Evolutionary conservation across 345 rosid genomes (phyloP).

Genomic region (Aurinia saxatilis): DNA sequence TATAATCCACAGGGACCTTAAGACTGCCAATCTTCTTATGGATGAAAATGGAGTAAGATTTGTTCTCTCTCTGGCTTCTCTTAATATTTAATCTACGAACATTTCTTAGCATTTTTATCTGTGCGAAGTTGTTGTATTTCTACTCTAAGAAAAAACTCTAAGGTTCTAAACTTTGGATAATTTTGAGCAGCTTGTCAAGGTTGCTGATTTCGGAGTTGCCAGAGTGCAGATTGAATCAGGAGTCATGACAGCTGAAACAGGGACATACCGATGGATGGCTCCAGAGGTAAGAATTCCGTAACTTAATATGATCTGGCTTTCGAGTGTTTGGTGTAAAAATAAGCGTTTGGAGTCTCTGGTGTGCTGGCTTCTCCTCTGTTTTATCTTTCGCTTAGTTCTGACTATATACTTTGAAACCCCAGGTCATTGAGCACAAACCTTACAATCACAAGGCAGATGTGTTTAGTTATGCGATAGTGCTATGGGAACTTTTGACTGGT

Average conservation of each 20-base stretch:
- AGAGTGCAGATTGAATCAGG: constrained; percentile 91
- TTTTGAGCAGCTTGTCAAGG: constrained; percentile 76
- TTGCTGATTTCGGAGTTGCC: constrained; percentile 98
- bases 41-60: constrained; percentile 90
- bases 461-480: constrained; percentile 82
- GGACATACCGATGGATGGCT: constrained; percentile 99
- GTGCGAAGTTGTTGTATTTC: background rate
- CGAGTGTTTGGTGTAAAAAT: background rate
- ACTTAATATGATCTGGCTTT: background rate
- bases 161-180: background rate
- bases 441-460: constrained; percentile 90
- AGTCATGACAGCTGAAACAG: constrained; percentile 97
- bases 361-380: background rate
- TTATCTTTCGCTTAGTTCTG: background rate
- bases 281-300: constrained; percentile 62
- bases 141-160: background rate
- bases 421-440: constrained; percentile 95
- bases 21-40: constrained; percentile 96
- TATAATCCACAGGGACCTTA: constrained; percentile 93
- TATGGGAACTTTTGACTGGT: constrained; percentile 97
- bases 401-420: constrained; percentile 24
- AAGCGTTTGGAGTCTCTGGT: background rate
- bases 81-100: constrained; percentile 3
- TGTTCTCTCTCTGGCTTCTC: background rate
- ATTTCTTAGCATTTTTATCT: background rate